Evolutionary conservation across 2,329 filamentous ascomycete genomes (phyloP).

Genomic region (Emergomyces pasteurianus): DNA sequence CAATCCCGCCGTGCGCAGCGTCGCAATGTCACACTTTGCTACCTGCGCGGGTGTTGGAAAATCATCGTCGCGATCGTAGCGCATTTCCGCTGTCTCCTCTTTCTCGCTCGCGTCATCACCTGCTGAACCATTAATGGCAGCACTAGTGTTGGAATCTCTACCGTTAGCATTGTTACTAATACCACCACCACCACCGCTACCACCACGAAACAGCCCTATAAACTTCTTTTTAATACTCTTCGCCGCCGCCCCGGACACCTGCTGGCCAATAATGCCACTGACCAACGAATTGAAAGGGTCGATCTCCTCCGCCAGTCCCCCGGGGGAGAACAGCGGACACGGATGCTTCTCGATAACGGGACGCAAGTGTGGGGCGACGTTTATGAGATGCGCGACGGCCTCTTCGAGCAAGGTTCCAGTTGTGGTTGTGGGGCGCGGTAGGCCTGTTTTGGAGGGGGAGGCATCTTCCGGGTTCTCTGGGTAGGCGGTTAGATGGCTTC

Average conservation of each 20-base stretch:
- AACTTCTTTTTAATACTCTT: constrained; percentile 82
- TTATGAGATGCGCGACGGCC: constrained; percentile 62
- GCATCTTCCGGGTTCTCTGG: constrained; percentile 22
- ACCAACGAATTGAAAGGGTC: constrained; percentile 78
- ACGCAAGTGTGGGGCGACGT: constrained; percentile 59
- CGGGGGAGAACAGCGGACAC: constrained; percentile 68
- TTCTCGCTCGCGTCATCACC: not conserved
- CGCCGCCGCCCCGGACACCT: constrained; percentile 87
- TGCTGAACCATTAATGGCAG: not conserved
- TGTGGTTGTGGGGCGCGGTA: constrained; percentile 41
- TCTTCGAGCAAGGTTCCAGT: constrained; percentile 61
- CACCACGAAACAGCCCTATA: constrained; percentile 53
- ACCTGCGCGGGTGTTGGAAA: constrained; percentile 75
- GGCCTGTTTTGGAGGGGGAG: constrained; percentile 28
- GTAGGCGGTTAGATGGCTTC: constrained; percentile 37
- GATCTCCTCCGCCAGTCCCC: constrained; percentile 69
- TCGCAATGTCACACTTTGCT: constrained; percentile 48
- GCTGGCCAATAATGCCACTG: constrained; percentile 88
- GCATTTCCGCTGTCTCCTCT: constrained; percentile 8
- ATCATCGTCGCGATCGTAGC: constrained; percentile 7
- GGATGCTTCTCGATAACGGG: constrained; percentile 60
- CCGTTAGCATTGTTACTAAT: not conserved
- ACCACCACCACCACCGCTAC: constrained; percentile 4
- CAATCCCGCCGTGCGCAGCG: constrained; percentile 71
- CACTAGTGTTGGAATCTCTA: no score